Conservation (phyloP, 1,139 yeast species). For the Hemisphaericaspora subhashii region DNA sequence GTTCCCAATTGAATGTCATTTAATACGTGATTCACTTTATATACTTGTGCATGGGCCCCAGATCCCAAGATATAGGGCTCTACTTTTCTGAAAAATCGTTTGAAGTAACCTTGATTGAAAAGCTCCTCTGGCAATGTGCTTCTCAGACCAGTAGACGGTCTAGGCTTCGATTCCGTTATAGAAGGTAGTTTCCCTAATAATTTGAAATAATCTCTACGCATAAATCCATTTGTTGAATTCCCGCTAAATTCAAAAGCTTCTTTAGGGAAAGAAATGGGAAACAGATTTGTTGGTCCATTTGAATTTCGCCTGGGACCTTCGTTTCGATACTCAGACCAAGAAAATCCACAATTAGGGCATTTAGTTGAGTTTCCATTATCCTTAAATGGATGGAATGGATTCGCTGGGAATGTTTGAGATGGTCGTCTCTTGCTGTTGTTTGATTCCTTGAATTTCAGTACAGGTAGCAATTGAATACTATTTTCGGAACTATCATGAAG, state of each 20-base stretch:
- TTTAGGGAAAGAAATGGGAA: constrained; percentile 3
- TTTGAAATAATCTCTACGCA: constrained; percentile 44
- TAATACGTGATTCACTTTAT: constrained; percentile 75
- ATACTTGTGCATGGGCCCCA: constrained; percentile 85
- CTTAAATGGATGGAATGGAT: constrained; percentile 6
- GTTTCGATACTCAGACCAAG: constrained; percentile 21
- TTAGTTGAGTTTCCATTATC: constrained; percentile 10
- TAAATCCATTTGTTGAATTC: constrained; percentile 21
- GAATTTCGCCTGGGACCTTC: constrained; percentile 5
- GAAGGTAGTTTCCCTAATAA: constrained; percentile 32
- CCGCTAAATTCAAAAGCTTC: constrained; percentile 4
- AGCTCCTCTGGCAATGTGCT: constrained; percentile 34
- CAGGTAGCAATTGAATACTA: constrained; percentile 35
- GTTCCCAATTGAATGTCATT: constrained; percentile 71
- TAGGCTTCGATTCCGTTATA: constrained; percentile 11
- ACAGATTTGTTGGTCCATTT: constrained; percentile 2
- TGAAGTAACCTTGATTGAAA: constrained; percentile 75
- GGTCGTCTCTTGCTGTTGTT: constrained; percentile 2
- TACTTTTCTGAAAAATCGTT: constrained; percentile 58
- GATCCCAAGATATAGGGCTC: constrained; percentile 56
- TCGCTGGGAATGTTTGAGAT: constrained; percentile 5
- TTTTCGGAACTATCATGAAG: constrained; percentile 44
- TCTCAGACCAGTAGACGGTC: not conserved
- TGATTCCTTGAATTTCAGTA: constrained; percentile 7
- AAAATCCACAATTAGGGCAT: constrained; percentile 49